Conservation (phyloP, 345 rosid species). For the Gynandropsis gynandra region DNA sequence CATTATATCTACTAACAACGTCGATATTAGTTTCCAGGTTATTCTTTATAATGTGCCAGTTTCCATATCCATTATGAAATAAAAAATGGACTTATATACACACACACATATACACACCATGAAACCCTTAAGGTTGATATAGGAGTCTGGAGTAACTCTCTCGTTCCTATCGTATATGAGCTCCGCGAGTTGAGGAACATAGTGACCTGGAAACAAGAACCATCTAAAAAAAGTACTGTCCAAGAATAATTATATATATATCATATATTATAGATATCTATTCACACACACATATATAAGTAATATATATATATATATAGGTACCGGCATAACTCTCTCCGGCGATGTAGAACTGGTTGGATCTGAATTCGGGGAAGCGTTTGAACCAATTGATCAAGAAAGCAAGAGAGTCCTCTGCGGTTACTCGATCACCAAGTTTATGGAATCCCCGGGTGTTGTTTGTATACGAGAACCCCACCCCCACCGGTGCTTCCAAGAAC, state of each 20-base stretch:
- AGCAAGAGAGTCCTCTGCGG: slow-evolving; percentile 49
- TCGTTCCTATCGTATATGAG: slow-evolving; percentile 49
- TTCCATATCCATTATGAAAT: too few species aligned
- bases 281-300: background rate
- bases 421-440: slow-evolving; percentile 43
- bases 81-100: too few species aligned
- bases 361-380: slow-evolving; percentile 54
- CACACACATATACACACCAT: slow-evolving; percentile 35
- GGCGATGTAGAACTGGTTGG: slow-evolving; percentile 55
- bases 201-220: slow-evolving; percentile 46
- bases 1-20: too few species aligned
- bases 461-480: slow-evolving; percentile 83
- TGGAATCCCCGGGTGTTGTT: slow-evolving; percentile 40
- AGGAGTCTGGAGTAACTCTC: slow-evolving; percentile 23
- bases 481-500: slow-evolving; percentile 74
- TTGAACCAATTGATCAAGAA: slow-evolving; percentile 62
- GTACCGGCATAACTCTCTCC: slow-evolving; percentile 88
- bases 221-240: background rate
- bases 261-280: too few species aligned
- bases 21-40: too few species aligned
- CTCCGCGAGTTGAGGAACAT: slow-evolving; percentile 80
- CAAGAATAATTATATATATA: too few species aligned
- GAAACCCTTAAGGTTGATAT: slow-evolving; percentile 70
- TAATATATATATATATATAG: background rate
- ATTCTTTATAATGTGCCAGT: too few species aligned